phyloP scores from a whole-genome alignment of 2,329 filamentous ascomycete genomes.

The Clonostachys chloroleuca region DNA sequence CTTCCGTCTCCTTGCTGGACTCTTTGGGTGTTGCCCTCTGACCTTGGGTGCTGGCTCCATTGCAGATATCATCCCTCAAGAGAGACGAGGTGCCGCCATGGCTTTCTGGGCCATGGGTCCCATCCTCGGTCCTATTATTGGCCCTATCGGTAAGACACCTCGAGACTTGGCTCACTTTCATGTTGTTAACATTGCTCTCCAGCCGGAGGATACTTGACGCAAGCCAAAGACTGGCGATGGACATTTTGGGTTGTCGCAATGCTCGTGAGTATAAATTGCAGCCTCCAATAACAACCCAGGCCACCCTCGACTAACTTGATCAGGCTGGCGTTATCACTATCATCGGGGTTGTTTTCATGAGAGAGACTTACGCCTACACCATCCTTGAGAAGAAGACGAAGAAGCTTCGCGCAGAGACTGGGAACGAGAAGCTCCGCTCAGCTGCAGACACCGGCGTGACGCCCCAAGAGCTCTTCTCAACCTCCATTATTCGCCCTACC shows the following conservation, averaged over 20 bases:
- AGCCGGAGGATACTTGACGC: conserved; percentile 37
- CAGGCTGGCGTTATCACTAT: conserved; percentile 20
- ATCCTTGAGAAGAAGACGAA: conserved; percentile 34
- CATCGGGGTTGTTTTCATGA: conserved; percentile 23
- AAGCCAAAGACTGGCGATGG: conserved; percentile 45
- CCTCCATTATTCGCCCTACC: neutral
- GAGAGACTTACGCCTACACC: conserved; percentile 34
- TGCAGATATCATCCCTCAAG: conserved; percentile 40
- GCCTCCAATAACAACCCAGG: too few relatives aligned
- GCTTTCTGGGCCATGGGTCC: conserved; percentile 42
- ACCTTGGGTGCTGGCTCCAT: conserved; percentile 47
- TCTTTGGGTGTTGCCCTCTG: conserved; percentile 26
- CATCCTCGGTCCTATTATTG: conserved; percentile 41
- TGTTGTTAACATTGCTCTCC: too few relatives aligned
- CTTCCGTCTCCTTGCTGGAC: conserved; percentile 39
- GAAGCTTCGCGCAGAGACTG: conserved; percentile 34
- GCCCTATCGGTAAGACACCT: conserved; percentile 28
- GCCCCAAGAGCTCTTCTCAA: too few relatives aligned
- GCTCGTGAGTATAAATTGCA: conserved; percentile 19
- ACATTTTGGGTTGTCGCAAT: conserved; percentile 43
- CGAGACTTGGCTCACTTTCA: neutral
- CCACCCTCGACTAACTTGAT: neutral
- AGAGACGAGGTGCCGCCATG: conserved; percentile 43
- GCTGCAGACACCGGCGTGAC: conserved; percentile 11
- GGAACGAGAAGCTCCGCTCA: conserved; percentile 22